phyloP scores from a whole-genome alignment of 176 grass and related monocot genomes.

The Luzula sylvatica region DNA sequence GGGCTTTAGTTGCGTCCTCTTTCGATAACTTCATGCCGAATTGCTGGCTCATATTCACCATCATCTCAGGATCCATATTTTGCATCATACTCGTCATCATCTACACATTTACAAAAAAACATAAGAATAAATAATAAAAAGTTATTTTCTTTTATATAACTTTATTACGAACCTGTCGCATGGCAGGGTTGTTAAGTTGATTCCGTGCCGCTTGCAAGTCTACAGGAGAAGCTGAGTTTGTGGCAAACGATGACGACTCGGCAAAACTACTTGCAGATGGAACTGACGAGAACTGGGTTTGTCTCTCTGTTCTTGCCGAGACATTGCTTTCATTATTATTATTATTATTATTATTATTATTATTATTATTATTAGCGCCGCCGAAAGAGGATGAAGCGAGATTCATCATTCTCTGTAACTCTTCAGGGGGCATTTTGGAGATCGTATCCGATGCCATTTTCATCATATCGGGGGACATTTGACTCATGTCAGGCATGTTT shows the following conservation, averaged over 20 bases:
- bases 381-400: conserved; percentile 42
- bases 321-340: conserved; percentile 20
- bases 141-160: neutral
- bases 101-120: conserved; percentile 34
- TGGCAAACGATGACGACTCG: conserved; percentile 32
- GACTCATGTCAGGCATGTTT: conserved; percentile 15
- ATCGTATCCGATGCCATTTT: conserved; percentile 73
- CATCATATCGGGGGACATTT: conserved; percentile 18
- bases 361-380: conserved; percentile 19
- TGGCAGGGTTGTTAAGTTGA: conserved; percentile 89
- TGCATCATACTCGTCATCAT: conserved; percentile 94
- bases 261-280: conserved; percentile 29
- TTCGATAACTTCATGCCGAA: conserved; percentile 93
- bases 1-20: conserved; percentile 82
- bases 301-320: conserved; percentile 9
- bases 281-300: conserved; percentile 21
- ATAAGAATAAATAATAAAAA: neutral
- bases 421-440: conserved; percentile 78
- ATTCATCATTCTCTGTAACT: conserved; percentile 69
- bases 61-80: conserved; percentile 94
- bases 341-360: conserved; percentile 18
- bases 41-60: conserved; percentile 86
- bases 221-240: conserved; percentile 38
- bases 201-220: conserved; percentile 64
- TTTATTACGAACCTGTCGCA: conserved; percentile 52